Conservation (phyloP, 371 early-diverging fungal species). For the Lichtheimia corymbifera region DNA sequence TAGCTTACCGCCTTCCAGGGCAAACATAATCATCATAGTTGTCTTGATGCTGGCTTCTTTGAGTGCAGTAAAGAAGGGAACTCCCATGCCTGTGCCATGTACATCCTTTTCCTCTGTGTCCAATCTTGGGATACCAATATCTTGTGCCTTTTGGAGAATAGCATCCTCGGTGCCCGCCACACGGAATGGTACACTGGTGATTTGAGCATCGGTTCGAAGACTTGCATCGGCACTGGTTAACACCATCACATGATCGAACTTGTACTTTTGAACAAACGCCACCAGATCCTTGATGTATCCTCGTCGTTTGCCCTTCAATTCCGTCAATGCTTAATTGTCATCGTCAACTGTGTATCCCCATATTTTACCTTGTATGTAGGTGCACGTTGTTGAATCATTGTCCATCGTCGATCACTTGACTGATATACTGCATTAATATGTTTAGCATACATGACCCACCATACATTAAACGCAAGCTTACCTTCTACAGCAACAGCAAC, state of each 20-base stretch:
- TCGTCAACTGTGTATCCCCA: background rate
- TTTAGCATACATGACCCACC: background rate
- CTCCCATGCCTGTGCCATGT: slow-evolving; percentile 58
- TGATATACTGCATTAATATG: slow-evolving; percentile 46
- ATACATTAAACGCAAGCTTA: slow-evolving; percentile 14
- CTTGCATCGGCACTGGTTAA: slow-evolving; percentile 75
- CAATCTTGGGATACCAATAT: slow-evolving; percentile 31
- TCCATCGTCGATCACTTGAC: slow-evolving; percentile 53
- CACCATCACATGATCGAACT: slow-evolving; percentile 59
- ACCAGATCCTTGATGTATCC: slow-evolving; percentile 44
- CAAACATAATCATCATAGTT: slow-evolving; percentile 65
- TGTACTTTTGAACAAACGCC: slow-evolving; percentile 49
- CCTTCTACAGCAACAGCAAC: slow-evolving; percentile 53
- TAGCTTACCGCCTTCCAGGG: slow-evolving; percentile 66
- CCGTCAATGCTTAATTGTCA: background rate
- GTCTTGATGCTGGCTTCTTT: slow-evolving; percentile 35
- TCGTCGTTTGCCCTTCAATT: slow-evolving; percentile 20
- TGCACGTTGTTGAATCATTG: slow-evolving; percentile 61
- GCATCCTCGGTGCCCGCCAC: slow-evolving; percentile 14
- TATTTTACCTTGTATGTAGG: slow-evolving; percentile 45
- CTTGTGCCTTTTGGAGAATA: slow-evolving; percentile 13
- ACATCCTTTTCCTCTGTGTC: slow-evolving; percentile 45
- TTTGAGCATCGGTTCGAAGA: slow-evolving; percentile 62
- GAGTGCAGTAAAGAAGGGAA: slow-evolving; percentile 40
- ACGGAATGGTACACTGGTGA: slow-evolving; percentile 47